Base-by-base conservation (phyloP, 768 basidiomycete species). In the Leccinum disarticulatum region DNA sequence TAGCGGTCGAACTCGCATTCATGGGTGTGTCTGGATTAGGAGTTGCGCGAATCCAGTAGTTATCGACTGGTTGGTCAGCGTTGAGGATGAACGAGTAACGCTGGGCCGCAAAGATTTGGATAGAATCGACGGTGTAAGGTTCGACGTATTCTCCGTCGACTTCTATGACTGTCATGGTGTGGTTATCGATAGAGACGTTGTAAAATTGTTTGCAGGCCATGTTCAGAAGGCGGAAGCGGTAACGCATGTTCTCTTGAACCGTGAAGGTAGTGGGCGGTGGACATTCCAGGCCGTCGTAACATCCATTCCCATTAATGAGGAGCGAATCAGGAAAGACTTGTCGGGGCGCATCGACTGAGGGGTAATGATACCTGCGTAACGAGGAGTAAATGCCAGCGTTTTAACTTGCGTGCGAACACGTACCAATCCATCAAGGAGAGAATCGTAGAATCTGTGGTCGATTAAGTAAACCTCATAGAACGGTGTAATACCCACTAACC, bases 51-150 rank as follows among this genome's bases (percentile, higher is more conserved):
- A 65, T 57, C 60, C 69, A 83, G 61, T 82, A 83, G 62, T 83
- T 83, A 35, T 51, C 64, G 22, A 77, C 49, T 0, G 73, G 63
- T 49, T 77, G 70, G 59, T 77, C 71, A 3, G 81, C 77, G 65
- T 70, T 64, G 15, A 82, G 62, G 27, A 82, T 69, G 60, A 82
- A 74, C 0, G 80, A 81, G 58, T 81, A 82, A 19, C 81, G 77
- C 61, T 82, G 81, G 4, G 76, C 79, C 4, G 70, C 58, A 13
- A 65, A 69, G 27, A 78, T 76, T 30, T 71, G 71, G 53, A 78
- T 65, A 13, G 64, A 68, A 56, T 81, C 77, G 2, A 78, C 79
- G 9, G 64, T 65, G n/a, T 79, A 63, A 9, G 79, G 79, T 19
- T 73, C 59, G 8, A 75, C 73, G 38, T 72, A 75, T n/a, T 77